Evolutionary conservation across 1,284 basidiomycete genomes (phyloP).

Genomic region (Xerocomus minutiporus): DNA sequence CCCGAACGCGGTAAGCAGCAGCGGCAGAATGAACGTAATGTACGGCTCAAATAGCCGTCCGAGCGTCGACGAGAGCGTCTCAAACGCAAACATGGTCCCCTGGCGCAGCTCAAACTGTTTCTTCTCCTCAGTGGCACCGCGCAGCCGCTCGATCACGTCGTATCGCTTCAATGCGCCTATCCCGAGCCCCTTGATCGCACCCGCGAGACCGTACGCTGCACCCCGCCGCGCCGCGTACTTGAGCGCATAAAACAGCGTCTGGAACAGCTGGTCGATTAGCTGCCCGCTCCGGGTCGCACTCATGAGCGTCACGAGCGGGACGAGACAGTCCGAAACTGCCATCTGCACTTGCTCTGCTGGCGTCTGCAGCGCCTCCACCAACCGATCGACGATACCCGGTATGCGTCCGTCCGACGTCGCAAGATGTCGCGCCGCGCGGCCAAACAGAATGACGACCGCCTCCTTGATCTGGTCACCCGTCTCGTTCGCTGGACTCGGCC

Average conservation of each 20-base stretch:
- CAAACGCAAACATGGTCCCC: conserved; percentile 94
- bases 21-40: conserved; percentile 80
- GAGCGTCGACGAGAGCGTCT: conserved; percentile 83
- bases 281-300: conserved; percentile 51
- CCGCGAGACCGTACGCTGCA: conserved; percentile 94
- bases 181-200: conserved; percentile 87
- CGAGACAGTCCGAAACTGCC: conserved; percentile 92
- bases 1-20: conserved; percentile 89
- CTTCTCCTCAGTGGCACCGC: conserved; percentile 85
- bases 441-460: conserved; percentile 92
- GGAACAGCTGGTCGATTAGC: conserved; percentile 75
- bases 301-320: conserved; percentile 80
- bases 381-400: conserved; percentile 81
- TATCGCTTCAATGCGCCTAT: conserved; percentile 84
- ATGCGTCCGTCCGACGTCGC: conserved; percentile 73
- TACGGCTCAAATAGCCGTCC: conserved; percentile 95
- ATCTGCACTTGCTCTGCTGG: conserved; percentile 96
- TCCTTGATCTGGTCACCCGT: conserved; percentile 88
- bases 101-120: conserved; percentile 84
- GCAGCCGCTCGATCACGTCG: conserved; percentile 71
- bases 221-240: conserved; percentile 93
- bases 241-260: conserved; percentile 69
- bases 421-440: conserved; percentile 88
- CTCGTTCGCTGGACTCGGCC: conserved; percentile 62
- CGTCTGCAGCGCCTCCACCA: conserved; percentile 89